phyloP scores from a whole-genome alignment of 1,284 basidiomycete genomes.

The Ceratobasidium sp. region DNA sequence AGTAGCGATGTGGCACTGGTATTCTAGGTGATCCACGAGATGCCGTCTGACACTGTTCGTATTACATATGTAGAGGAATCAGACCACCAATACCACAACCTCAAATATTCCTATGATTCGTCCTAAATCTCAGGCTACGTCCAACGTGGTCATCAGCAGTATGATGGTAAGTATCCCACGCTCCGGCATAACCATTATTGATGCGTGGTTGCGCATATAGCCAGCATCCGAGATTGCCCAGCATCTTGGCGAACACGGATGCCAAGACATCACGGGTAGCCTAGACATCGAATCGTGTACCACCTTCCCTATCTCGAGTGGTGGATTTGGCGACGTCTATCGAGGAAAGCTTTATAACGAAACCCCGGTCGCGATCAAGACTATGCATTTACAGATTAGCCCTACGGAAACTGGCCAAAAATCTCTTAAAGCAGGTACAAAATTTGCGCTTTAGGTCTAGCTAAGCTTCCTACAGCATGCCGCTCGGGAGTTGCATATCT shows the following conservation, averaged over 20 bases:
- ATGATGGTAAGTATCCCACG: not conserved
- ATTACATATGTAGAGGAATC: not conserved
- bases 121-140: not conserved
- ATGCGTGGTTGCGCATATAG: not conserved
- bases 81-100: not conserved
- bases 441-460: no score
- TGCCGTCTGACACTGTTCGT: not conserved
- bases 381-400: not conserved
- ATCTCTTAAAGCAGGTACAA: not conserved
- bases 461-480: not conserved
- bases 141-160: not conserved
- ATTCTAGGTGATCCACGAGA: not conserved
- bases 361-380: slow-evolving; percentile 21
- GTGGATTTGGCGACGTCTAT: slow-evolving; percentile 28
- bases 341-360: not conserved
- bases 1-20: not conserved
- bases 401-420: not conserved
- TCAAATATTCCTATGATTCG: not conserved
- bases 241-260: slow-evolving; percentile 16
- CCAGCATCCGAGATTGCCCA: not conserved
- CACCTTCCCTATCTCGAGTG: not conserved
- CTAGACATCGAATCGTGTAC: slow-evolving; percentile 3
- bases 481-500: slow-evolving; percentile 15
- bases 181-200: not conserved
- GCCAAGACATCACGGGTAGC: not conserved